A percentile compares a stretch with the other conserved stretches of the same genome.
phyloP scores from a whole-genome alignment of 805 yeast genomes.

The Lachancea mirantina region DNA sequence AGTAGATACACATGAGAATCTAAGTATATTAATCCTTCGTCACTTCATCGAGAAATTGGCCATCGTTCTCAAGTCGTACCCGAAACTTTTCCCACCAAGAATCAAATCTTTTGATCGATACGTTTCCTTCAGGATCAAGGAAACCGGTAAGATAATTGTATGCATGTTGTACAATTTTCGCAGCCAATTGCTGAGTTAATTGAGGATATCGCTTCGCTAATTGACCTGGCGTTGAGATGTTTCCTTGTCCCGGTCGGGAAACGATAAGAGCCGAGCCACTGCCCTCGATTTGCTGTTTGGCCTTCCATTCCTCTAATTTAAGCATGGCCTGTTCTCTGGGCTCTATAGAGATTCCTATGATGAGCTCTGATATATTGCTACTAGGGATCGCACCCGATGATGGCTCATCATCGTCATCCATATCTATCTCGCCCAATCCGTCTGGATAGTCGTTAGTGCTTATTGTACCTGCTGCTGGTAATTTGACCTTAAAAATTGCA shows the following conservation, averaged over 20 bases:
- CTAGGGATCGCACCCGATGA: conserved; percentile 25
- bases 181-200: conserved; percentile 60
- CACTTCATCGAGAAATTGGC: conserved; percentile 61
- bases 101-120: conserved; percentile 80
- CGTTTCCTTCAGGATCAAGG: conserved; percentile 70
- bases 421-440: conserved; percentile 50
- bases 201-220: conserved; percentile 33
- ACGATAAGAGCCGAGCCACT: conserved; percentile 24
- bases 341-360: conserved; percentile 88
- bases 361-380: conserved; percentile 33
- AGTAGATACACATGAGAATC: too few species aligned
- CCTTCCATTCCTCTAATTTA: conserved; percentile 42
- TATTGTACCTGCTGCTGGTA: conserved; percentile 16
- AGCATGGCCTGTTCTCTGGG: conserved; percentile 59
- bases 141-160: conserved; percentile 89
- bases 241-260: conserved; percentile 17
- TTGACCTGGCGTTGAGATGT: conserved; percentile 25
- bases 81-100: conserved; percentile 95
- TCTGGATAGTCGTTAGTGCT: conserved; percentile 14
- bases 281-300: conserved; percentile 14
- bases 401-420: conserved; percentile 43
- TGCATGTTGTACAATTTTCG: conserved; percentile 84
- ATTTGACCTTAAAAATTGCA: conserved; percentile 78
- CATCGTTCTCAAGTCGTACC: conserved; percentile 67
- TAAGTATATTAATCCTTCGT: conserved; percentile 19